These are phyloP conservation scores for Penicillium flavigenum DNA, from an alignment of 495 filamentous ascomycete species.

Conservation along the genomic window DNA sequence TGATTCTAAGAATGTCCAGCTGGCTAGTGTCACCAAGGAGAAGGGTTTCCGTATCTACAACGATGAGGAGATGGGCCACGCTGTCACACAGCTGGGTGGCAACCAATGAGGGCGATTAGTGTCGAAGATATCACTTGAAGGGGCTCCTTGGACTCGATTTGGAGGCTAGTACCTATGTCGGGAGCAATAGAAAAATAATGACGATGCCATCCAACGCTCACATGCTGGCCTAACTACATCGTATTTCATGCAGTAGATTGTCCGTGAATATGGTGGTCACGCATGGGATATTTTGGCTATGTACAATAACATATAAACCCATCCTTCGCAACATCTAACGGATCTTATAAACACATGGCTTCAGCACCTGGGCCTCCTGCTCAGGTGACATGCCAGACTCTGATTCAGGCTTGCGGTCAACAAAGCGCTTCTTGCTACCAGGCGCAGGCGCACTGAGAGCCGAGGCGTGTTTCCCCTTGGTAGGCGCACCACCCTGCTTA, in stretches of 20 bases:
- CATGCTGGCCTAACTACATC: neutral
- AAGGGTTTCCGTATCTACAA: slow-evolving; percentile 97
- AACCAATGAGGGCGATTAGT: slow-evolving; percentile 39
- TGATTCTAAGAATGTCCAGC: slow-evolving; percentile 95
- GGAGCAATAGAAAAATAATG: slow-evolving; percentile 33
- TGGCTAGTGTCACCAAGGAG: slow-evolving; percentile 96
- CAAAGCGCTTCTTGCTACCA: slow-evolving; percentile 57
- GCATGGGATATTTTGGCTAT: slow-evolving; percentile 4
- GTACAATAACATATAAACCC: slow-evolving; percentile 2
- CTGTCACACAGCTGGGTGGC: slow-evolving; percentile 69
- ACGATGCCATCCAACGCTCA: slow-evolving; percentile 12
- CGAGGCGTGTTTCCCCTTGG: slow-evolving; percentile 65
- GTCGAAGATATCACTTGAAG: slow-evolving; percentile 6
- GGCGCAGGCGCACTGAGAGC: slow-evolving; percentile 35
- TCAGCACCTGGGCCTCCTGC: slow-evolving; percentile 70
- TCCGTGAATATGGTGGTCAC: neutral
- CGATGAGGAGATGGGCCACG: slow-evolving; percentile 91
- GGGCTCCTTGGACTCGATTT: slow-evolving; percentile 3
- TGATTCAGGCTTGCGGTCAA: slow-evolving; percentile 54
- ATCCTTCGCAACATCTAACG: slow-evolving; percentile 47
- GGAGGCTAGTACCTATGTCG: slow-evolving; percentile 20
- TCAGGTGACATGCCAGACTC: slow-evolving; percentile 50
- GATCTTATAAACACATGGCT: slow-evolving; percentile 97
- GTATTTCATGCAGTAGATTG: neutral
- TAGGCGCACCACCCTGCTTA: slow-evolving; percentile 64